A percentile compares a stretch with the other conserved stretches of the same genome.
These are phyloP conservation scores for Trichoderma gracile DNA, from an alignment of 2,329 filamentous ascomycete species.

Conservation along the genomic window DNA sequence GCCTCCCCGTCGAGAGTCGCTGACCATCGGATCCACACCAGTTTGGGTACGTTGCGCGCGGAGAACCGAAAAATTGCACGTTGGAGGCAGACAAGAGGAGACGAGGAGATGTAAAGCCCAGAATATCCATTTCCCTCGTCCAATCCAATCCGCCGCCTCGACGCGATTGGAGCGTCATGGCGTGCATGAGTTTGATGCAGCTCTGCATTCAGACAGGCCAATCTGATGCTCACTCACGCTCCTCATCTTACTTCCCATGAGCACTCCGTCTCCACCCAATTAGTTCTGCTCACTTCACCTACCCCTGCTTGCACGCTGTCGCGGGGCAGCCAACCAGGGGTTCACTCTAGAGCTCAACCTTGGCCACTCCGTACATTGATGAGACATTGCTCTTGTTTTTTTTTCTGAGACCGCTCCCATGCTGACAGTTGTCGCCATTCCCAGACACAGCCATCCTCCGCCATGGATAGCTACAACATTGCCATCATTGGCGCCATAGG, in stretches of 20 bases:
- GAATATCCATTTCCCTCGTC: background rate
- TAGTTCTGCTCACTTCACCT: constrained; percentile 10
- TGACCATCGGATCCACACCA: constrained; percentile 43
- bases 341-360: constrained; percentile 26
- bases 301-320: constrained; percentile 24
- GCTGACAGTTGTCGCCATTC: constrained; percentile 32
- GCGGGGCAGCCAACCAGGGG: constrained; percentile 32
- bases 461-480: constrained; percentile 64
- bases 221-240: constrained; percentile 14
- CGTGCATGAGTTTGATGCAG: constrained; percentile 4
- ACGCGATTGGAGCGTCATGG: constrained; percentile 11
- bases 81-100: background rate
- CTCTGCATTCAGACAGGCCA: constrained; percentile 11
- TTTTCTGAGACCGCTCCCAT: constrained; percentile 25
- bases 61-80: background rate
- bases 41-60: constrained; percentile 40
- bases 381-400: constrained; percentile 24
- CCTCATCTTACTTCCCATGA: constrained; percentile 11
- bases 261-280: constrained; percentile 30
- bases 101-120: background rate
- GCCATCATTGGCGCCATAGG: constrained; percentile 66
- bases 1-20: constrained; percentile 51
- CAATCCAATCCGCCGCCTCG: background rate
- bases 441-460: constrained; percentile 37
- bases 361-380: constrained; percentile 22